These are phyloP conservation scores for Ophiocordyceps camponoti-saundersi DNA, from an alignment of 2,329 filamentous ascomycete species.

Conservation along the genomic window DNA sequence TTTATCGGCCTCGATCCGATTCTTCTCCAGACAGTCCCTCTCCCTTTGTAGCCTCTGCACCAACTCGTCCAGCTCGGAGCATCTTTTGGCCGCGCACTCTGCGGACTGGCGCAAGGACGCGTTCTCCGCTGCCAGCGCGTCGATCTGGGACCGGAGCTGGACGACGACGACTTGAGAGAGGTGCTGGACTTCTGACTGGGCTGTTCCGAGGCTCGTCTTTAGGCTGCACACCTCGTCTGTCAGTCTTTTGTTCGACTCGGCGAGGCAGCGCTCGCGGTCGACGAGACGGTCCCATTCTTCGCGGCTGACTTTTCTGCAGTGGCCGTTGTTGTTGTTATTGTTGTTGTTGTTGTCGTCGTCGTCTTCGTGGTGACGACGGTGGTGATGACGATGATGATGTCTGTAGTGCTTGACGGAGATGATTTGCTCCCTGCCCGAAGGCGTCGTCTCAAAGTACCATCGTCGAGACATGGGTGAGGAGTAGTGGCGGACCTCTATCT, in stretches of 20 bases:
- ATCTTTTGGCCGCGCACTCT: conserved; percentile 16
- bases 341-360: too few species aligned
- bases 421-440: conserved; percentile 17
- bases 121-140: conserved; percentile 20
- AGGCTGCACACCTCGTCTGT: conserved; percentile 15
- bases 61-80: conserved; percentile 15
- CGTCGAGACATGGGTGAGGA: conserved; percentile 15
- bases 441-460: conserved; percentile 18
- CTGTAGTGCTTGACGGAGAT: conserved; percentile 22
- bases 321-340: conserved; percentile 8
- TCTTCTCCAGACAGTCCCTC: conserved; percentile 15
- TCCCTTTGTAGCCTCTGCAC: conserved; percentile 15
- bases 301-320: conserved; percentile 17
- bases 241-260: conserved; percentile 17
- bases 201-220: conserved; percentile 16
- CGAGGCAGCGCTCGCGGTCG: conserved; percentile 17
- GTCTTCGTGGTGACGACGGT: conserved; percentile 13
- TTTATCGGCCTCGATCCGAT: conserved; percentile 17
- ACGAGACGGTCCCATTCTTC: conserved; percentile 20
- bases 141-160: conserved; percentile 19
- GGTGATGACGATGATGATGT: conserved; percentile 15
- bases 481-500: conserved; percentile 1
- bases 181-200: conserved; percentile 18
- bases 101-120: conserved; percentile 19
- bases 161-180: conserved; percentile 15